Conservation (phyloP, 306 rosid genomes). For the Senna tora region DNA sequence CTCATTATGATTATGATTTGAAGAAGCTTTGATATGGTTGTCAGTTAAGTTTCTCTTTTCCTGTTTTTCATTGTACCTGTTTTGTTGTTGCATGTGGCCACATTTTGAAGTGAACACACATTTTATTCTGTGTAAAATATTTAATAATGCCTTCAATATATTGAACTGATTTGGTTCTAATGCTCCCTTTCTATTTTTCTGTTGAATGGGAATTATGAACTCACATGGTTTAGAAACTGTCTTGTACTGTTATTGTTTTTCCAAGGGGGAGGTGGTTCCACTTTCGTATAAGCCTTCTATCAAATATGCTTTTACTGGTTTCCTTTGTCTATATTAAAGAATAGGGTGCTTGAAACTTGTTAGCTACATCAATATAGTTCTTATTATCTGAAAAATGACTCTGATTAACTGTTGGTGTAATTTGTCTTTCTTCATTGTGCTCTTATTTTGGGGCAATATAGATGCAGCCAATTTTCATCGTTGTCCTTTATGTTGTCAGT, state of each 20-base stretch:
- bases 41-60: neutral
- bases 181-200: neutral
- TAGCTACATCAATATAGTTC: neutral
- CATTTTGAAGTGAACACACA: neutral
- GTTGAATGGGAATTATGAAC: neutral
- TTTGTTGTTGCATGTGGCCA: neutral
- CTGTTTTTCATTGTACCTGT: neutral
- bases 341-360: neutral
- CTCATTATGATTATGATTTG: too few species aligned
- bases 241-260: neutral
- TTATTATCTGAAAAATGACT: constrained; percentile 5
- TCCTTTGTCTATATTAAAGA: neutral
- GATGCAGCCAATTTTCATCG: neutral
- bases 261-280: neutral
- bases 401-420: neutral
- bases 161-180: neutral
- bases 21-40: neutral
- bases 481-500: neutral
- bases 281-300: neutral
- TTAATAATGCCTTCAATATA: neutral
- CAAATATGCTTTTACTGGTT: neutral
- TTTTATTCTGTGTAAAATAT: neutral
- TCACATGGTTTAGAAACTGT: neutral
- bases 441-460: neutral
- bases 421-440: neutral